These are phyloP conservation scores for Polyporus arcularius DNA, from an alignment of 768 basidiomycete species.

Conservation along the genomic window DNA sequence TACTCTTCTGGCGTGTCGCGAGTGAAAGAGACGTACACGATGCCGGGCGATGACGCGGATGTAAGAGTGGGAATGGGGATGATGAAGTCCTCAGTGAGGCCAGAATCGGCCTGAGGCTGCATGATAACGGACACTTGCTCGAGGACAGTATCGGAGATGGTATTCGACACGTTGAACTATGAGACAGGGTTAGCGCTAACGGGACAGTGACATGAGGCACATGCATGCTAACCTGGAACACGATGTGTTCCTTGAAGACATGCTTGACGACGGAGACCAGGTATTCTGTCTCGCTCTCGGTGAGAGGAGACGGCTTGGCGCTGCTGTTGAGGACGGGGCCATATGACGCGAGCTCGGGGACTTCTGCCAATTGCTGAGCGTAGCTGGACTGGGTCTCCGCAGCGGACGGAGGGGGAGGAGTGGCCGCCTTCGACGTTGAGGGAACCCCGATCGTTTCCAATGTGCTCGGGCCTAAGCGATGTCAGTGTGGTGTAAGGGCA, in stretches of 20 bases:
- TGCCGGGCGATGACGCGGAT: slow-evolving; percentile 71
- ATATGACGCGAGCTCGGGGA: slow-evolving; percentile 84
- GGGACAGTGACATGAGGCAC: background rate
- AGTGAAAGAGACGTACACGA: slow-evolving; percentile 93
- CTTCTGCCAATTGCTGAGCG: slow-evolving; percentile 78
- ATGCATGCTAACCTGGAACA: slow-evolving; percentile 79
- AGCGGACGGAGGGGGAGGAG: slow-evolving; percentile 76
- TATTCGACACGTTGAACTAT: slow-evolving; percentile 97
- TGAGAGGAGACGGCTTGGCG: slow-evolving; percentile 75
- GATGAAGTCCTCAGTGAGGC: slow-evolving; percentile 91
- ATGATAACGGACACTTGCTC: slow-evolving; percentile 95
- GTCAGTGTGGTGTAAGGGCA: background rate
- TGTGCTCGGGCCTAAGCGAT: slow-evolving; percentile 69
- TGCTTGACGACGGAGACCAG: slow-evolving; percentile 97
- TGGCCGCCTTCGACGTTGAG: slow-evolving; percentile 55
- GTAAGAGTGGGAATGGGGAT: slow-evolving; percentile 78
- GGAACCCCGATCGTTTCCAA: slow-evolving; percentile 84
- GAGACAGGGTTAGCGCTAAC: slow-evolving; percentile 11
- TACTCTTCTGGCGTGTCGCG: slow-evolving; percentile 78
- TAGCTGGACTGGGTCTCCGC: slow-evolving; percentile 90
- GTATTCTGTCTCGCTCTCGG: slow-evolving; percentile 97
- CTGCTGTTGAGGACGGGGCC: slow-evolving; percentile 89
- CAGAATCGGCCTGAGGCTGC: slow-evolving; percentile 74
- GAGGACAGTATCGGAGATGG: slow-evolving; percentile 90
- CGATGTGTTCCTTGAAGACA: slow-evolving; percentile 91